Conservation (phyloP, 805 yeast genomes). For the Clavispora vitiphila region DNA sequence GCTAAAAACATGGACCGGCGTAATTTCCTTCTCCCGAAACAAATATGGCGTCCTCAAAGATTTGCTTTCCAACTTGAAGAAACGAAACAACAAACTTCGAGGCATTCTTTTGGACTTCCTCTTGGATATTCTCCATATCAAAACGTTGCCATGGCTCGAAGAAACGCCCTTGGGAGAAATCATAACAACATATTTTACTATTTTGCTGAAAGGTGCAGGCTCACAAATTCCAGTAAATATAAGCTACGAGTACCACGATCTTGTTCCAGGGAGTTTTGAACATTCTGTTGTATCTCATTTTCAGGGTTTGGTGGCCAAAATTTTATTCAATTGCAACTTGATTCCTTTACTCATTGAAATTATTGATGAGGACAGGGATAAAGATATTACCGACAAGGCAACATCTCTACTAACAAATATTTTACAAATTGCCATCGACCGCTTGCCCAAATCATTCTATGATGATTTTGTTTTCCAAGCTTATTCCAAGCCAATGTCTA, state of each 20-base stretch:
- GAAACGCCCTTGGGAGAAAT: slow-evolving; percentile 11
- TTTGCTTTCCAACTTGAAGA: slow-evolving; percentile 56
- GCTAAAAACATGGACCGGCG: slow-evolving; percentile 72
- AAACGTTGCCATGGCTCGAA: slow-evolving; percentile 50
- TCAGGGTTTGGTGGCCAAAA: slow-evolving; percentile 53
- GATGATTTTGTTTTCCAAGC: slow-evolving; percentile 9
- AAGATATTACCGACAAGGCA: slow-evolving; percentile 50
- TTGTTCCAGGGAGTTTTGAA: slow-evolving; percentile 34
- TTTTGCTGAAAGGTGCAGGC: slow-evolving; percentile 4
- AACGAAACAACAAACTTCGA: slow-evolving; percentile 52
- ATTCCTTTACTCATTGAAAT: slow-evolving; percentile 42
- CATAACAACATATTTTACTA: slow-evolving; percentile 9
- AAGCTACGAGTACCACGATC: slow-evolving; percentile 10
- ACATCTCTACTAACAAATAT: slow-evolving; percentile 62
- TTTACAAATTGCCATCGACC: slow-evolving; percentile 44
- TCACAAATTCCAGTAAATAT: not conserved
- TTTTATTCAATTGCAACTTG: slow-evolving; percentile 53
- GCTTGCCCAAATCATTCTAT: slow-evolving; percentile 48
- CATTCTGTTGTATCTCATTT: slow-evolving; percentile 53
- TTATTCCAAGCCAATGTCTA: slow-evolving; percentile 5
- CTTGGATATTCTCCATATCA: slow-evolving; percentile 60
- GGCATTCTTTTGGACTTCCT: slow-evolving; percentile 67
- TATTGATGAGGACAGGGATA: slow-evolving; percentile 40
- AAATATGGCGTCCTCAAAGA: slow-evolving; percentile 51
- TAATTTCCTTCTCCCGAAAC: slow-evolving; percentile 57